Conservation (phyloP, 257 asterid species). For the Avicennia marina region DNA sequence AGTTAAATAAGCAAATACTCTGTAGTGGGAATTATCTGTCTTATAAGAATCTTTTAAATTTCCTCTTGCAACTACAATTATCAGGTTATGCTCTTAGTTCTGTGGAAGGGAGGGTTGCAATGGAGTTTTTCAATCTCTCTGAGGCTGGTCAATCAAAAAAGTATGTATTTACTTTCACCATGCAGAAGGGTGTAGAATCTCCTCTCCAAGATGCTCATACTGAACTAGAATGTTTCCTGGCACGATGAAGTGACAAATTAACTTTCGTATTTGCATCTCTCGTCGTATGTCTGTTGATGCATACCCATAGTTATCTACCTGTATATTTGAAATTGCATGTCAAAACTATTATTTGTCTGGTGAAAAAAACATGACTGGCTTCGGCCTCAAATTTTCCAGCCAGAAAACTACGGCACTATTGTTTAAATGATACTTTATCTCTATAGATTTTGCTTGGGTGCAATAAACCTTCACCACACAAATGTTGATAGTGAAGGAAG, state of each 20-base stretch:
- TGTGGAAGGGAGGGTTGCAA: slow-evolving; percentile 88
- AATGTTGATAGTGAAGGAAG: no score
- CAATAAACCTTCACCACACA: no score
- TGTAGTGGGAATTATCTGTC: neutral
- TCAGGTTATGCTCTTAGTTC: slow-evolving; percentile 97
- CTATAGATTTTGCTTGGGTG: neutral
- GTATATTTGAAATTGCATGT: neutral
- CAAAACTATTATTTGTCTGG: neutral
- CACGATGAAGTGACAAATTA: neutral
- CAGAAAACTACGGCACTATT: neutral
- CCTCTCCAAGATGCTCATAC: neutral
- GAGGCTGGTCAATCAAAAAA: slow-evolving; percentile 77
- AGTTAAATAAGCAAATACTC: no score
- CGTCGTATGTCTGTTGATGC: neutral
- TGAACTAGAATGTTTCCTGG: no score
- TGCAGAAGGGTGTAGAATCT: neutral
- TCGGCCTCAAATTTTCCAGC: neutral
- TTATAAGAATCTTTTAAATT: neutral
- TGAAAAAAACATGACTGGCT: neutral
- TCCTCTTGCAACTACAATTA: slow-evolving; percentile 24
- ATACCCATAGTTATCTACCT: neutral
- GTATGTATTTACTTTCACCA: slow-evolving; percentile 39
- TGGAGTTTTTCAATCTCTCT: slow-evolving; percentile 84
- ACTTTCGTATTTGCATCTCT: neutral
- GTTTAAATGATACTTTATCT: neutral